These are phyloP conservation scores for Mollisiaceae sp. DNA, from an alignment of 2,329 filamentous ascomycete genomes.

Conservation along the genomic window DNA sequence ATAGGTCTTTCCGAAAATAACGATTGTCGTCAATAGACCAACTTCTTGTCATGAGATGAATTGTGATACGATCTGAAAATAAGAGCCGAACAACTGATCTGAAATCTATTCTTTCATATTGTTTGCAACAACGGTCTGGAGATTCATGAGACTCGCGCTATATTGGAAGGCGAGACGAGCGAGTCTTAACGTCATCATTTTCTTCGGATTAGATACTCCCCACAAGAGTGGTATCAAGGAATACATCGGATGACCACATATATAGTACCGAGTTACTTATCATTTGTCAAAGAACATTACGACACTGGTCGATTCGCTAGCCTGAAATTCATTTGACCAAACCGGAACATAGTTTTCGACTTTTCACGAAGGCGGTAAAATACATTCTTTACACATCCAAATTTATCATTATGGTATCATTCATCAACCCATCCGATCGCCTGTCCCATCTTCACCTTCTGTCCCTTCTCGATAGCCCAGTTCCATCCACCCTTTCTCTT, in stretches of 20 bases:
- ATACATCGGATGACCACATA: not conserved
- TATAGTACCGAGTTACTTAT: no score
- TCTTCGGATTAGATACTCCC: not conserved
- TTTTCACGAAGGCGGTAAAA: not conserved
- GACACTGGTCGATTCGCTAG: not conserved
- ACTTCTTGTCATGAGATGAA: no score
- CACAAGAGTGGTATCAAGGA: not conserved
- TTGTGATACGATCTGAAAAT: not conserved
- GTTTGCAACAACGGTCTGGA: not conserved
- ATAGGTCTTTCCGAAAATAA: no score
- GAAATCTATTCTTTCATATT: not conserved
- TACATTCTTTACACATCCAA: not conserved
- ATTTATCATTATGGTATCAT: constrained; percentile 24
- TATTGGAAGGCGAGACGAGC: not conserved
- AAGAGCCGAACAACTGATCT: not conserved
- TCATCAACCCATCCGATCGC: constrained; percentile 77
- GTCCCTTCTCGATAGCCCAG: constrained; percentile 87
- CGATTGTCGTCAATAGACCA: no score
- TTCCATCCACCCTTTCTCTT: constrained; percentile 72
- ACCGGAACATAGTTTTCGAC: not conserved
- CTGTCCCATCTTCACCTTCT: constrained; percentile 88
- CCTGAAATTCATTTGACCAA: not conserved
- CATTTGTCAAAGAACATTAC: not conserved
- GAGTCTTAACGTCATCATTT: constrained; percentile 6
- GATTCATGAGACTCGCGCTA: not conserved